phyloP scores from a whole-genome alignment of 2,329 filamentous ascomycete genomes.

The Scortechinia acanthostroma region DNA sequence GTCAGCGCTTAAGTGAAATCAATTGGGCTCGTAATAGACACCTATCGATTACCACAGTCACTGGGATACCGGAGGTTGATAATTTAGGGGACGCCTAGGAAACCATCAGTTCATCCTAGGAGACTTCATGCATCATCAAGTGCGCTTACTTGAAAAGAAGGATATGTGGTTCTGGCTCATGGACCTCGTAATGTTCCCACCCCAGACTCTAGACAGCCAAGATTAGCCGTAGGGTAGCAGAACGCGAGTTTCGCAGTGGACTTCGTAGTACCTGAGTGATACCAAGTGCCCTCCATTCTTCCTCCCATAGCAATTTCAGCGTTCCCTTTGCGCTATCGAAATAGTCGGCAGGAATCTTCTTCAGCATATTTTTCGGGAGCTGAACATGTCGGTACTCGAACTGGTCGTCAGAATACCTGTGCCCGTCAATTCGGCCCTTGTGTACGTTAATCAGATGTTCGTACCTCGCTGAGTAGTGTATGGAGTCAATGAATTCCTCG shows the following conservation, averaged over 20 bases:
- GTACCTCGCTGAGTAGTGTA: slow-evolving; percentile 61
- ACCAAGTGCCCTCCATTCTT: slow-evolving; percentile 61
- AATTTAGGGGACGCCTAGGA: slow-evolving; percentile 50
- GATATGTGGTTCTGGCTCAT: slow-evolving; percentile 64
- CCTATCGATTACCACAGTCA: no score
- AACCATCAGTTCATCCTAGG: slow-evolving; percentile 9
- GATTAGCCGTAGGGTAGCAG: neutral
- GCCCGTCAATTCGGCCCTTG: slow-evolving; percentile 5
- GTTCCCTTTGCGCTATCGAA: slow-evolving; percentile 58
- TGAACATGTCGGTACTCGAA: slow-evolving; percentile 65
- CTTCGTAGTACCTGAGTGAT: slow-evolving; percentile 61
- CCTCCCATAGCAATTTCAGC: slow-evolving; percentile 61
- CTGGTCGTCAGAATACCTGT: slow-evolving; percentile 55
- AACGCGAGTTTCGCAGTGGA: neutral
- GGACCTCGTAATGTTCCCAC: slow-evolving; percentile 66
- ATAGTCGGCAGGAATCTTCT: slow-evolving; percentile 62
- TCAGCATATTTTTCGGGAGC: slow-evolving; percentile 63
- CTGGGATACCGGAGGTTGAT: slow-evolving; percentile 35
- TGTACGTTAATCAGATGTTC: slow-evolving; percentile 7
- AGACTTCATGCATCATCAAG: slow-evolving; percentile 6
- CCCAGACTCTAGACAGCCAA: slow-evolving; percentile 46
- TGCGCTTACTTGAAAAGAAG: slow-evolving; percentile 58
- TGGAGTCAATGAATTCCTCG: slow-evolving; percentile 58
- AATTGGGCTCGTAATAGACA: no score
- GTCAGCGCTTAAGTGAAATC: no score